phyloP scores from a whole-genome alignment of 2,329 filamentous ascomycete genomes.

The Diplocarpon rosae region DNA sequence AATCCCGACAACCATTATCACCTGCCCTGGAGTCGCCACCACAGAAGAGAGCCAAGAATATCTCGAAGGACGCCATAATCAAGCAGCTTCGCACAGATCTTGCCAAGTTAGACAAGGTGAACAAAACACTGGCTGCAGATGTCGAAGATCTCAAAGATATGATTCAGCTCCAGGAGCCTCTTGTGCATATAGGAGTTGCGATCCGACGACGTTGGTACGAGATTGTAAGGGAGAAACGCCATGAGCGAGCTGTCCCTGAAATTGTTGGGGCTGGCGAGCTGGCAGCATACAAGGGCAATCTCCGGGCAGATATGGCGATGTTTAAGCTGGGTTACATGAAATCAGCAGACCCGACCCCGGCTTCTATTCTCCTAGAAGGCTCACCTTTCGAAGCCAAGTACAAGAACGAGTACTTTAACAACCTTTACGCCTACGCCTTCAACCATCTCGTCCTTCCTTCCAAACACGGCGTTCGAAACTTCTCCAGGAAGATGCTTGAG shows the following conservation, averaged over 20 bases:
- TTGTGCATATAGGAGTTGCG: not conserved
- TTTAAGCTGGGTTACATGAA: not conserved
- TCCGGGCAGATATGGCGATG: not conserved
- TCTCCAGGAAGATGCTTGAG: not conserved
- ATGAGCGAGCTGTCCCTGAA: too few relatives aligned
- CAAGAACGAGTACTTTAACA: not conserved
- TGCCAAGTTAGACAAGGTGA: not conserved
- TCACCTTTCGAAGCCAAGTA: not conserved
- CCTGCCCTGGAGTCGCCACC: too few relatives aligned
- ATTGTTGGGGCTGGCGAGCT: not conserved
- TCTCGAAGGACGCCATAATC: too few relatives aligned
- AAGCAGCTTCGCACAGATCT: not conserved
- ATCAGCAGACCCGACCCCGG: not conserved
- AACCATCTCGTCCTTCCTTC: not conserved
- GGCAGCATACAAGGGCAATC: not conserved
- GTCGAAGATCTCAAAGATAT: not conserved
- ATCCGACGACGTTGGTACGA: not conserved
- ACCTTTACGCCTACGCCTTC: not conserved
- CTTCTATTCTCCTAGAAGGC: not conserved
- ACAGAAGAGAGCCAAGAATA: too few relatives aligned
- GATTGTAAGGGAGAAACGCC: not conserved
- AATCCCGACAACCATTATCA: too few relatives aligned
- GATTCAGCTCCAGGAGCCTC: not conserved
- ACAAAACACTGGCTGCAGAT: not conserved
- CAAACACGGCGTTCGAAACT: not conserved